Evolutionary conservation across 176 grass and related monocot genomes (phyloP), one percentile per base, ranked within the genome.

Genomic region (Luzula sylvatica): DNA sequence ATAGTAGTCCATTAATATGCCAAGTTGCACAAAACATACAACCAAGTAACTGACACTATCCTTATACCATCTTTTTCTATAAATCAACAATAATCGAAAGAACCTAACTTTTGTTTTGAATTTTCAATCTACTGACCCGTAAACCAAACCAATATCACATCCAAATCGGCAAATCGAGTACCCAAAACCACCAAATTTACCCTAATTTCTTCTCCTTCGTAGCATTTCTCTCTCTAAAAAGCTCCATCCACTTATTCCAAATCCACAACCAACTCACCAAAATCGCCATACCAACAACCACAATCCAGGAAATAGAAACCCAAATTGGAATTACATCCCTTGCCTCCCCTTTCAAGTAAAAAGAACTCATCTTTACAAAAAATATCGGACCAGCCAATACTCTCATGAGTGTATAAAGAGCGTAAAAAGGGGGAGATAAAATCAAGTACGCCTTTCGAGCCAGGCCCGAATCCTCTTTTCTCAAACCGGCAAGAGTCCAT

Each of bases 221-320:
- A 42, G 73, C 63, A 24, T 44, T 70, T 39, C 72, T 59, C 43
- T 86, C 77, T 39, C 67, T 86, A 26, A 82, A 73, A 11, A 88
- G 55, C 74, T 75, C 78, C 62, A 76, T 60, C 90, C 90, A 96
- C n/a, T 78, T 78, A 44, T 96, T 96, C 66, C 75, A 89, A 70
- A 96, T 96, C 90, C 90, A 96, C 23, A 96, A 11, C 27, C 81
- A 88, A 44, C 90, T 96, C 15, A 96, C 84, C 9, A 74, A 17
- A 51, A 96, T 96, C 1, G 84, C 84, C 1, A 53, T 24, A 35
- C 84, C 78, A n/a, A 96, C 84, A 21, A 96, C 90, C 14, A 77
- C 2, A 19, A 96, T 82, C 90, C 90, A 96, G 8, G 90, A 86
- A 20, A 78, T 39, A 29, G 84, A 83, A 48, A 82, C 72, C 90